A percentile compares a stretch with the other conserved stretches of the same genome.
Evolutionary conservation across 345 rosid species (phyloP).

Genomic region (Eucalyptus albens): DNA sequence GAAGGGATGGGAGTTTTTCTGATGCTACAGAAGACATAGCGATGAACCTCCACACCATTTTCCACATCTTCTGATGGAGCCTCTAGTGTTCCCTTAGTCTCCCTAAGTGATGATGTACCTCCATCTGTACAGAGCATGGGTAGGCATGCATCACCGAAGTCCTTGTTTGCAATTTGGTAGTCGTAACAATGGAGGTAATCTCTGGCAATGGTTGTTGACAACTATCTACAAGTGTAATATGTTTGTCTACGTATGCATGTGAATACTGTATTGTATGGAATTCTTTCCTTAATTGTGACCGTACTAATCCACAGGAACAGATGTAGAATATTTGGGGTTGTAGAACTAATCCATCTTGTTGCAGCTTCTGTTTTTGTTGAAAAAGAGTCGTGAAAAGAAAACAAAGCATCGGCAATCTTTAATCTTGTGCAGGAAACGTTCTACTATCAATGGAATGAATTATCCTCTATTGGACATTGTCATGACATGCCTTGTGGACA

Average conservation of each 20-base stretch:
- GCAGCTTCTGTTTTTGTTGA: not conserved
- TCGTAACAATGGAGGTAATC: not conserved
- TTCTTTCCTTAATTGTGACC: not conserved
- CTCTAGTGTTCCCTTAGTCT: not conserved
- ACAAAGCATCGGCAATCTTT: too few species aligned
- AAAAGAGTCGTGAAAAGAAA: not conserved
- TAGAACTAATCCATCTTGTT: not conserved
- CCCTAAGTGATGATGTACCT: not conserved
- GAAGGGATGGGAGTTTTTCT: not conserved
- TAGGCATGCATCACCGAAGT: not conserved
- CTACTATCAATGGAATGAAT: too few species aligned
- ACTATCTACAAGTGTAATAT: not conserved
- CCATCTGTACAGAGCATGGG: not conserved
- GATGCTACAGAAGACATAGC: constrained; percentile 17
- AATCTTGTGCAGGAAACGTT: too few species aligned
- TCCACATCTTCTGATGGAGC: not conserved
- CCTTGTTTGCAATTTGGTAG: not conserved
- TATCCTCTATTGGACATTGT: too few species aligned
- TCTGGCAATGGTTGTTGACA: not conserved
- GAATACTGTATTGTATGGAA: not conserved
- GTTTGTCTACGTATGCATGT: not conserved
- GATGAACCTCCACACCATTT: constrained; percentile 31
- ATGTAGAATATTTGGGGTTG: not conserved
- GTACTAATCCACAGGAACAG: not conserved
- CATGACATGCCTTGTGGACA: too few species aligned